Percentiles rank a stretch among this genome's conserved stretches.
Conservation (phyloP, 768 basidiomycete species). For the Panellus pusillus region DNA sequence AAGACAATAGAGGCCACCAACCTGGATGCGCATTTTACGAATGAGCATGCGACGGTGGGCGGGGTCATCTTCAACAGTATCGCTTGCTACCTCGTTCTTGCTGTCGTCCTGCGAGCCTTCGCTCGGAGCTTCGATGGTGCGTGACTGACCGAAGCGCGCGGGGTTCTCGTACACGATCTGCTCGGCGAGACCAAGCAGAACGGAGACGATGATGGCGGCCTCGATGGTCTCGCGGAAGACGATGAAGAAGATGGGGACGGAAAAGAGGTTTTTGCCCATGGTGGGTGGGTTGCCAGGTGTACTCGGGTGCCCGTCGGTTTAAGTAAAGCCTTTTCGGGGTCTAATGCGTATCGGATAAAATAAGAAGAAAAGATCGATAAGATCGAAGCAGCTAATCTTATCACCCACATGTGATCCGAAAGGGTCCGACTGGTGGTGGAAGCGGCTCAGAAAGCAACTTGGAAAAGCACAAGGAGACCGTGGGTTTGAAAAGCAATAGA, state of each 20-base stretch:
- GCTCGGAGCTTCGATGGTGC: slow-evolving; percentile 9
- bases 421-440: too few relatives aligned
- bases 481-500: too few relatives aligned
- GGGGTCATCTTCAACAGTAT: slow-evolving; percentile 29
- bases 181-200: slow-evolving; percentile 88
- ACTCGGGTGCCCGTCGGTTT: too few relatives aligned
- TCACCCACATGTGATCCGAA: background rate
- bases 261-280: slow-evolving; percentile 80
- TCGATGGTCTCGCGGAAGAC: slow-evolving; percentile 94
- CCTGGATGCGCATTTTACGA: slow-evolving; percentile 71
- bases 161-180: slow-evolving; percentile 62
- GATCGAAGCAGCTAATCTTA: background rate
- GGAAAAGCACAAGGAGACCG: too few relatives aligned
- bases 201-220: slow-evolving; percentile 88
- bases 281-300: slow-evolving; percentile 16
- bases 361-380: too few relatives aligned
- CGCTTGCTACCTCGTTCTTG: slow-evolving; percentile 29
- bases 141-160: slow-evolving; percentile 15
- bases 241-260: slow-evolving; percentile 94
- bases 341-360: too few relatives aligned
- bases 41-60: slow-evolving; percentile 46
- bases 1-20: slow-evolving; percentile 16
- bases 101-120: slow-evolving; percentile 22
- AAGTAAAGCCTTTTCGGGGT: too few relatives aligned
- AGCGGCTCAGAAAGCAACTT: too few relatives aligned